Evolutionary conservation across 2,329 filamentous ascomycete genomes (phyloP), one percentile per base, ranked within the genome.

Genomic region (Purpureocillium takamizusanense): DNA sequence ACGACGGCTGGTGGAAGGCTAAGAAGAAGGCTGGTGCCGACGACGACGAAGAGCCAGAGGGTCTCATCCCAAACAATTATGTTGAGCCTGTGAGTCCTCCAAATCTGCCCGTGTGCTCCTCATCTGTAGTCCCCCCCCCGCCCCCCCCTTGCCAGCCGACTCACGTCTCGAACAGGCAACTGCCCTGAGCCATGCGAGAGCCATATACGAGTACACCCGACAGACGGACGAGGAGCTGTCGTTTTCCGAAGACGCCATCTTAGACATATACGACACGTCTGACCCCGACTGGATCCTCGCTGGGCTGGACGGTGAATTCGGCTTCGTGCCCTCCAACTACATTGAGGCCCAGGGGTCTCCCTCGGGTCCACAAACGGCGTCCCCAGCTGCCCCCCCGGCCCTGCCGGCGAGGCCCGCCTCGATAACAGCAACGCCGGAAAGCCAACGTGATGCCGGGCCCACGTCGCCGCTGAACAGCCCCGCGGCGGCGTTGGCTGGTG

Each of bases 201-300:
- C 92, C n/a, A 76, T 97, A n/a, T 98, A 90, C 68, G 92, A 98
- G 61, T 98, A 98, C 61, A 86, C 86, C 36, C 79, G 90, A 51
- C 92, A 98, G 66, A 98, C 92, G 17, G 92, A 98, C 56, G 92
- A 98, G 63, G 92, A 98, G 63, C 72, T 98, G 9, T 97, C 90
- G 17, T 97, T 98, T 57, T 76, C 86, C 35, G 92, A 98, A 66
- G 89, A 95, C 56, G 81, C 83, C 31, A 65, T 78, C 33, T 73
- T 98, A 35, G 70, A 84, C 43, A 85, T 98, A 35, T 97, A 86
- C 63, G 92, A 98, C 61, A 81, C 74, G 9, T 83, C 87, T 5
- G 92, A 98, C 60, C 86, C 87, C 12, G 92, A 98, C 63, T 98
- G 92, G 92, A 95, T 92, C 45, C 69, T 98, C 36, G 90, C 94